Base-by-base conservation (phyloP, 306 rosid genomes). In the Fragaria ananassa region DNA sequence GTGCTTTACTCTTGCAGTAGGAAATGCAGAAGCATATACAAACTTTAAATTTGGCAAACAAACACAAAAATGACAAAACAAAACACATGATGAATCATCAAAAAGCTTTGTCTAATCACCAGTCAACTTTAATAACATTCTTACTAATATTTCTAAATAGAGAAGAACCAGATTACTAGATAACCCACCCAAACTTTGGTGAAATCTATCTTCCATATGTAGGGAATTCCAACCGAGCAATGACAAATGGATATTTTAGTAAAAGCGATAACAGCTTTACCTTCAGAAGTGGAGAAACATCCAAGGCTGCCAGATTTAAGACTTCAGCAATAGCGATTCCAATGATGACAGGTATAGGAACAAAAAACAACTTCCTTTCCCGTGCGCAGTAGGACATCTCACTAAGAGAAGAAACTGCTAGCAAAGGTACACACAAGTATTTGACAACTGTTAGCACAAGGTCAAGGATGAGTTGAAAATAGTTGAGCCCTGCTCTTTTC, bases 301-400 rank as follows among this genome's bases (percentile, higher is more conserved):
- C 89, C 39, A 91, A 65, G 27, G 93, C 92, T 25, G 90, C 85
- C 72, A 81, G 88, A 42, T 81, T 87, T 73, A 92, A 82, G 76
- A 83, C 80, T 70, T 87, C 96, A 49, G 98, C 97, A 84, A 91
- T 64, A 65, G 89, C 79, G 69, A 89, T 61, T 81, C 99, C 99
- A 54, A 91, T 27, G 71, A 95, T 78, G 78, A 92, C 45, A 0
- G 91, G 93, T 68, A 91, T 23, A 78, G 94, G 91, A 79, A 92
- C 87, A 13, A 90, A 78, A 82, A 71, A 58, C 41, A 95, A 88
- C 89, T 90, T 95, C 88, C 77, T 83, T 82, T 88, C 82, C 76
- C 83, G 92, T 1, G 97, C 98, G 66, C 97, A 95, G 78, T 95
- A 95, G 39, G 98, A 92, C 89, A 92, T 80, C 87, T 92, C 97